These are phyloP conservation scores for Psilocybe subaeruginosa DNA, from an alignment of 768 basidiomycete genomes.

Conservation along the genomic window DNA sequence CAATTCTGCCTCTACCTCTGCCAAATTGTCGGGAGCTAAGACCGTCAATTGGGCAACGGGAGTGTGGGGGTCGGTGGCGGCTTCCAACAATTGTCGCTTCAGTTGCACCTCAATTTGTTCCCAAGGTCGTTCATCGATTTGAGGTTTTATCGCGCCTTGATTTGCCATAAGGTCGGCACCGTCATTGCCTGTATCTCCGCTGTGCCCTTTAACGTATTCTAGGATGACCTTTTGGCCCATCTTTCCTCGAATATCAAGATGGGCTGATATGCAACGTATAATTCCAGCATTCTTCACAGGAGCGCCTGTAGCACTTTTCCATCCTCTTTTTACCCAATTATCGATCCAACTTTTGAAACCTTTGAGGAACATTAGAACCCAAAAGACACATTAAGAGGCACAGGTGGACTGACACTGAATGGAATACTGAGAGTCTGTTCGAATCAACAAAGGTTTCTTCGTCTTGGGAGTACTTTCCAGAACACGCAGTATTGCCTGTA, in stretches of 20 bases:
- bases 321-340: constrained; percentile 65
- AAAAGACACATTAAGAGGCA: neutral
- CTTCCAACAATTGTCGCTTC: neutral
- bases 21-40: neutral
- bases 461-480: constrained; percentile 71
- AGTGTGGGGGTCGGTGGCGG: neutral
- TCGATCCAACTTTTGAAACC: constrained; percentile 72
- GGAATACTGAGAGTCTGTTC: constrained; percentile 85
- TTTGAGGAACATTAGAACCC: constrained; percentile 30
- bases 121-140: constrained; percentile 64
- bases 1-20: neutral
- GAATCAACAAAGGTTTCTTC: constrained; percentile 66
- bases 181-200: constrained; percentile 82
- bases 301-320: constrained; percentile 44
- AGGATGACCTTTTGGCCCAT: constrained; percentile 62
- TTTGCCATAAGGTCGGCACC: constrained; percentile 80
- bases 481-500: constrained; percentile 81
- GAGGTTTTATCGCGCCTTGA: constrained; percentile 46
- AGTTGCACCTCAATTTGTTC: constrained; percentile 29
- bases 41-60: constrained; percentile 1
- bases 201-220: constrained; percentile 79
- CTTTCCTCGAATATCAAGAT: constrained; percentile 55
- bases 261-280: constrained; percentile 69
- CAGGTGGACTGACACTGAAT: constrained; percentile 62
- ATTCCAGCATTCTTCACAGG: constrained; percentile 75